A percentile compares a stretch with the other conserved stretches of the same genome.
phyloP scores from a whole-genome alignment of 2,329 filamentous ascomycete genomes.

The Verticillium klebahnii region DNA sequence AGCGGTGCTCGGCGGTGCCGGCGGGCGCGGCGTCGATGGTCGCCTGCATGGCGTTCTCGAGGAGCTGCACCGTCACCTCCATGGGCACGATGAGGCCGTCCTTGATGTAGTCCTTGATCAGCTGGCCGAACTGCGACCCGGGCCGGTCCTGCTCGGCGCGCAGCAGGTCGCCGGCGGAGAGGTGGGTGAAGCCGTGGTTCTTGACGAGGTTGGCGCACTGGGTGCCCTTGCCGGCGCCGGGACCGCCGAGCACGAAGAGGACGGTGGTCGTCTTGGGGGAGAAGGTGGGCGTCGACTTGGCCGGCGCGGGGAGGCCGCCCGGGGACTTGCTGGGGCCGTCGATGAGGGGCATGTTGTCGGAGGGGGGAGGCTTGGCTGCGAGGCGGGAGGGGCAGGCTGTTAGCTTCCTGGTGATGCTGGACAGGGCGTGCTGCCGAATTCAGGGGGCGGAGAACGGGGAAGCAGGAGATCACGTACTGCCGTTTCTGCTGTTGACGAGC shows the following conservation, averaged over 20 bases:
- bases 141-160: slow-evolving; percentile 87
- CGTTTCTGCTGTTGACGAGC: slow-evolving; percentile 39
- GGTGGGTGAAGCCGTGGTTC: slow-evolving; percentile 87
- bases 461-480: background rate
- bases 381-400: background rate
- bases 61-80: slow-evolving; percentile 90
- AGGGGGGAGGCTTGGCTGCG: slow-evolving; percentile 10
- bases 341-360: slow-evolving; percentile 31
- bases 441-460: background rate
- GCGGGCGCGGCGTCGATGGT: slow-evolving; percentile 45
- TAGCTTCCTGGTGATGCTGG: slow-evolving; percentile 1
- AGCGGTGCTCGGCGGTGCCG: slow-evolving; percentile 48
- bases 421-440: background rate
- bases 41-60: slow-evolving; percentile 88
- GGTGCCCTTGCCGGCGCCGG: slow-evolving; percentile 93
- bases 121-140: slow-evolving; percentile 81
- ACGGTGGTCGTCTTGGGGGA: slow-evolving; percentile 76
- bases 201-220: slow-evolving; percentile 86
- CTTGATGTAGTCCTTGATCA: slow-evolving; percentile 92
- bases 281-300: slow-evolving; percentile 65
- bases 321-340: slow-evolving; percentile 29
- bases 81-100: slow-evolving; percentile 97
- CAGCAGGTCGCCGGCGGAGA: slow-evolving; percentile 89
- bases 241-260: slow-evolving; percentile 92
- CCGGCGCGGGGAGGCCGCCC: slow-evolving; percentile 40